Evolutionary conservation across 75 land plant species (phyloP).

Genomic region (Chamaecyparis obtusa): DNA sequence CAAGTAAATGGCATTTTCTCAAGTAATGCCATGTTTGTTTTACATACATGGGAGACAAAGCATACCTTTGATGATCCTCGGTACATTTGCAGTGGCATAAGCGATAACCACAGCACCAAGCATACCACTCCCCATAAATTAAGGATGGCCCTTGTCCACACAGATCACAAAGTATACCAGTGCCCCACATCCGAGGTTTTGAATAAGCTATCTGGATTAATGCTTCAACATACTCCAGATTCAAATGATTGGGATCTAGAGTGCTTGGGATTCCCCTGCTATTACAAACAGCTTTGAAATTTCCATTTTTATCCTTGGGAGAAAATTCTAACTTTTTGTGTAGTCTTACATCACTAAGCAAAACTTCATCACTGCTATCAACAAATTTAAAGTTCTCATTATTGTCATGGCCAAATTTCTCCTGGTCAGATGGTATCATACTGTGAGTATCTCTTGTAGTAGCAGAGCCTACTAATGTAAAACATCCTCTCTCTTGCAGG

Average conservation of each 20-base stretch:
- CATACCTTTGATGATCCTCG: slow-evolving; percentile 17
- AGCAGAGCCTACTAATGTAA: background rate
- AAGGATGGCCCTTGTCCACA: slow-evolving; percentile 29
- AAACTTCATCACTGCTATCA: background rate
- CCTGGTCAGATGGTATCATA: background rate
- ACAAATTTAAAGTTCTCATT: background rate
- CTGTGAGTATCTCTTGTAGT: background rate
- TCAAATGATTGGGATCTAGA: background rate
- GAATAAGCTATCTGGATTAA: background rate
- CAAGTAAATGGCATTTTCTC: background rate
- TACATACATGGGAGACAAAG: background rate
- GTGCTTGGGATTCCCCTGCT: slow-evolving; percentile 1
- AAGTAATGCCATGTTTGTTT: background rate
- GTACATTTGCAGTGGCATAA: slow-evolving; percentile 15
- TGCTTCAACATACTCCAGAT: background rate
- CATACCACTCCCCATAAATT: slow-evolving; percentile 28
- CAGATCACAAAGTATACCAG: slow-evolving; percentile 24
- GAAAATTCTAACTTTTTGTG: background rate
- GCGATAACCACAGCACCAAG: slow-evolving; percentile 32
- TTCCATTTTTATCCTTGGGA: background rate
- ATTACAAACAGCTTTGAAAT: background rate
- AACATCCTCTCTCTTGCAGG: background rate
- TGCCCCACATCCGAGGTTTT: slow-evolving; percentile 6
- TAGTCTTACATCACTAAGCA: background rate
- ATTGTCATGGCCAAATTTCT: background rate